phyloP scores from a whole-genome alignment of 495 filamentous ascomycete genomes.

The Penicillium malachiteum region DNA sequence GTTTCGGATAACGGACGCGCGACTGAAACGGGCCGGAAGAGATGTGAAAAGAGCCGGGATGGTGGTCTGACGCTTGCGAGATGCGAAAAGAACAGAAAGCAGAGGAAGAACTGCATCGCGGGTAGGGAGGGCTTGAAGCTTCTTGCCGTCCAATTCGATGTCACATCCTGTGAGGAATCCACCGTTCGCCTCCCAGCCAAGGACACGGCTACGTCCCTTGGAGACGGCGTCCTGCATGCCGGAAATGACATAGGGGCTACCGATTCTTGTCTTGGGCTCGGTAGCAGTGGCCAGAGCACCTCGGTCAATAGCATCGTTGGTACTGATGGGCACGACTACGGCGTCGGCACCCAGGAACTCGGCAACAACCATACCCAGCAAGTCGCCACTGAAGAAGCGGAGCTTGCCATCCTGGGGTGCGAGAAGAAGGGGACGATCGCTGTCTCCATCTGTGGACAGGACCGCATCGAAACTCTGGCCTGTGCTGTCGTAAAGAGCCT shows the following conservation, averaged over 20 bases:
- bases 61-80: conserved; percentile 6
- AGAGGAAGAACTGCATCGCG: conserved; percentile 27
- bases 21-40: conserved; percentile 21
- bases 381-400: conserved; percentile 28
- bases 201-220: conserved; percentile 19
- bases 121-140: conserved; percentile 25
- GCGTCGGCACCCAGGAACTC: conserved; percentile 23
- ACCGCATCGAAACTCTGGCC: conserved; percentile 23
- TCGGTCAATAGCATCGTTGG: conserved; percentile 29
- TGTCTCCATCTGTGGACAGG: conserved; percentile 29
- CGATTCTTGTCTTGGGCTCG: conserved; percentile 27
- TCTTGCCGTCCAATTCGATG: conserved; percentile 17
- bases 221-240: conserved; percentile 23
- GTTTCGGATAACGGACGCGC: conserved; percentile 24
- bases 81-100: conserved; percentile 19
- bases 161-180: conserved; percentile 31
- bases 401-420: conserved; percentile 20
- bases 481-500: conserved; percentile 13
- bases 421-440: conserved; percentile 28
- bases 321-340: conserved; percentile 28
- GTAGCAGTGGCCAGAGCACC: conserved; percentile 14
- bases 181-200: conserved; percentile 31
- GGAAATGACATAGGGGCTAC: conserved; percentile 30
- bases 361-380: conserved; percentile 27
- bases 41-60: conserved; percentile 19